These are phyloP conservation scores for Pichia sp. DNA, from an alignment of 1,139 yeast species.

Conservation along the genomic window DNA sequence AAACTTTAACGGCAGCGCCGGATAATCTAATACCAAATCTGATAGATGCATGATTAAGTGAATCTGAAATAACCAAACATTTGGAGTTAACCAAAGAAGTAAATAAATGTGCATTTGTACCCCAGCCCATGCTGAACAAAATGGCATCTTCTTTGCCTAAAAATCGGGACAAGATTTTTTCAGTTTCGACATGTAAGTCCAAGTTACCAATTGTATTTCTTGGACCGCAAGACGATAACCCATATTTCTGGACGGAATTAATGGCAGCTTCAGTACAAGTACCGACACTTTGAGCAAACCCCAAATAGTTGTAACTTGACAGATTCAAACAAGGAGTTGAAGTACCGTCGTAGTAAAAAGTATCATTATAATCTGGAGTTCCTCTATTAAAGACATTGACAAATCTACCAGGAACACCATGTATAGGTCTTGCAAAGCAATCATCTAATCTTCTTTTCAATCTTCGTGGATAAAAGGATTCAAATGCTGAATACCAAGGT, in stretches of 20 bases:
- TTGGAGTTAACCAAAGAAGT: slow-evolving; percentile 77
- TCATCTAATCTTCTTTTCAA: slow-evolving; percentile 87
- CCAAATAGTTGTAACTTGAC: slow-evolving; percentile 88
- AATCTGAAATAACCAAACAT: slow-evolving; percentile 88
- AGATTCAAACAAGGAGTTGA: slow-evolving; percentile 74
- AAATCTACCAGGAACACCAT: slow-evolving; percentile 94
- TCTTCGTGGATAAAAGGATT: slow-evolving; percentile 86
- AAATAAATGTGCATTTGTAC: slow-evolving; percentile 90
- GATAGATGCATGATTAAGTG: slow-evolving; percentile 90
- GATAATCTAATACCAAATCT: slow-evolving; percentile 91
- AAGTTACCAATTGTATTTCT: slow-evolving; percentile 69
- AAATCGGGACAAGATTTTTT: slow-evolving; percentile 69
- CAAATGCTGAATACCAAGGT: slow-evolving; percentile 93
- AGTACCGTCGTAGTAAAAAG: slow-evolving; percentile 65
- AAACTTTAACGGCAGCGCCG: slow-evolving; percentile 89
- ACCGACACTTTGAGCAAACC: slow-evolving; percentile 95
- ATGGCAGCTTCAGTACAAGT: slow-evolving; percentile 79
- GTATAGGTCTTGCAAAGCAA: slow-evolving; percentile 91
- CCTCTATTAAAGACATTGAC: slow-evolving; percentile 74
- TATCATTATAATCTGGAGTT: slow-evolving; percentile 50
- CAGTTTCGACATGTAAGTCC: slow-evolving; percentile 69
- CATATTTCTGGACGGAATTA: slow-evolving; percentile 53
- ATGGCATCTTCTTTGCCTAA: slow-evolving; percentile 88
- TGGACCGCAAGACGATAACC: slow-evolving; percentile 74
- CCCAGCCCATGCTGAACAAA: slow-evolving; percentile 89